Evolutionary conservation across 768 basidiomycete genomes (phyloP).

Genomic region (Mycena filopes): DNA sequence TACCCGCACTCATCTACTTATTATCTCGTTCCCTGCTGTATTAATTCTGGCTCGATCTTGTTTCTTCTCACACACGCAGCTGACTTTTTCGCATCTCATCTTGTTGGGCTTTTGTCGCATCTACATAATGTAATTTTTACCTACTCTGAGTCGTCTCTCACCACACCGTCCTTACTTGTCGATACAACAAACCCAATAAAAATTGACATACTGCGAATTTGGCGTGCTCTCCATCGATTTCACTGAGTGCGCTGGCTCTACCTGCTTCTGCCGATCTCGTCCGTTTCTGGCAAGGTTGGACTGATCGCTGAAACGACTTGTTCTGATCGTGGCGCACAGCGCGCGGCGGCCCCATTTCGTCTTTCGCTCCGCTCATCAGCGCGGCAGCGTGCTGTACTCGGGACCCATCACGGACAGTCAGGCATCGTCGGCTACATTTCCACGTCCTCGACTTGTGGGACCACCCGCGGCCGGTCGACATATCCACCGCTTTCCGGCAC

Average conservation of each 20-base stretch:
- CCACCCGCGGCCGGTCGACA: too few species aligned
- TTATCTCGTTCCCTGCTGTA: constrained; percentile 19
- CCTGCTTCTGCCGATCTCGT: too few species aligned
- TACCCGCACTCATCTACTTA: constrained; percentile 31
- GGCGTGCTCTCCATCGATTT: too few species aligned
- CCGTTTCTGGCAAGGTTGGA: too few species aligned
- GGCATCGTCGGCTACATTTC: neutral
- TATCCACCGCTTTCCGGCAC: neutral
- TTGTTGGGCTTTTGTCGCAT: constrained; percentile 27
- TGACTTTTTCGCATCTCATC: constrained; percentile 25
- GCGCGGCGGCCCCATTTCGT: neutral
- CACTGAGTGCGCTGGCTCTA: too few species aligned
- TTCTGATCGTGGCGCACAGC: constrained; percentile 20
- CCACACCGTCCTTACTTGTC: constrained; percentile 22
- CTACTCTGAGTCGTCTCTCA: constrained; percentile 8
- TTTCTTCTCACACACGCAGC: constrained; percentile 4
- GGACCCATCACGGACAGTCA: constrained; percentile 3
- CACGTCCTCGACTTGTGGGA: neutral
- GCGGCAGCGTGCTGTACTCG: constrained; percentile 13
- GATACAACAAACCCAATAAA: constrained; percentile 32
- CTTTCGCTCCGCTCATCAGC: too few species aligned
- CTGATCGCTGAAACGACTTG: constrained; percentile 10
- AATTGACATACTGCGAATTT: constrained; percentile 24
- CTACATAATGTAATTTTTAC: constrained; percentile 19
- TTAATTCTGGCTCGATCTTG: constrained; percentile 26